phyloP scores from a whole-genome alignment of 2,329 filamentous ascomycete genomes.

The Claviceps paspali region DNA sequence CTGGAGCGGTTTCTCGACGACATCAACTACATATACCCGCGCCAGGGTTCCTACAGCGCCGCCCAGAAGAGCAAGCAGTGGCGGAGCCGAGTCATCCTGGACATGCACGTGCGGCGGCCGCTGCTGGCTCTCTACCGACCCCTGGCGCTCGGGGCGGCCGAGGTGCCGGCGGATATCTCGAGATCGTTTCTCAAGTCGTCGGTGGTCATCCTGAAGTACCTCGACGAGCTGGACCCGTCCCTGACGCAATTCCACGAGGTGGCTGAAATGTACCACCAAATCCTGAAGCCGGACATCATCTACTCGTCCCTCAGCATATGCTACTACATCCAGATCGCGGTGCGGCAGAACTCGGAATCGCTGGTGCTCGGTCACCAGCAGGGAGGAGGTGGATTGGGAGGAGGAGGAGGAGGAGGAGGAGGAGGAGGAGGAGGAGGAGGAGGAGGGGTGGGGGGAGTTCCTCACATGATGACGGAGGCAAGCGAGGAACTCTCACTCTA shows the following conservation, averaged over 20 bases:
- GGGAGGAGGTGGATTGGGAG: conserved; percentile 7
- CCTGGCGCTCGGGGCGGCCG: conserved; percentile 34
- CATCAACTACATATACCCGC: conserved; percentile 36
- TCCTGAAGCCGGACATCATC: conserved; percentile 37
- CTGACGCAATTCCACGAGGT: conserved; percentile 31
- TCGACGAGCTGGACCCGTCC: conserved; percentile 36
- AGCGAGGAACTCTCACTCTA: conserved; percentile 13
- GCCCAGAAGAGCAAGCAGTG: conserved; percentile 33
- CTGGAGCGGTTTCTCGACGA: conserved; percentile 39
- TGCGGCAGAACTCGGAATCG: conserved; percentile 16
- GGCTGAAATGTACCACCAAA: conserved; percentile 36
- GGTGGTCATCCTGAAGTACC: conserved; percentile 38
- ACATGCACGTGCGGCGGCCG: conserved; percentile 38
- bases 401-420: too few relatives aligned
- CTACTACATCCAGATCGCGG: conserved; percentile 31
- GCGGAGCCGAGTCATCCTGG: conserved; percentile 34
- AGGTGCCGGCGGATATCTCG: conserved; percentile 35
- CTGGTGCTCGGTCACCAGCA: conserved; percentile 16
- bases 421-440: too few relatives aligned
- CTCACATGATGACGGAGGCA: conserved; percentile 13
- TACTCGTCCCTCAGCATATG: conserved; percentile 41
- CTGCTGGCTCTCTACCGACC: conserved; percentile 38
- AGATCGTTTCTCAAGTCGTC: conserved; percentile 37
- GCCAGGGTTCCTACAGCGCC: conserved; percentile 26
- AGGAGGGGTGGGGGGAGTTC: background rate